Evolutionary conservation across 129 eudicot genomes (phyloP).

Genomic region (Arctium minus): DNA sequence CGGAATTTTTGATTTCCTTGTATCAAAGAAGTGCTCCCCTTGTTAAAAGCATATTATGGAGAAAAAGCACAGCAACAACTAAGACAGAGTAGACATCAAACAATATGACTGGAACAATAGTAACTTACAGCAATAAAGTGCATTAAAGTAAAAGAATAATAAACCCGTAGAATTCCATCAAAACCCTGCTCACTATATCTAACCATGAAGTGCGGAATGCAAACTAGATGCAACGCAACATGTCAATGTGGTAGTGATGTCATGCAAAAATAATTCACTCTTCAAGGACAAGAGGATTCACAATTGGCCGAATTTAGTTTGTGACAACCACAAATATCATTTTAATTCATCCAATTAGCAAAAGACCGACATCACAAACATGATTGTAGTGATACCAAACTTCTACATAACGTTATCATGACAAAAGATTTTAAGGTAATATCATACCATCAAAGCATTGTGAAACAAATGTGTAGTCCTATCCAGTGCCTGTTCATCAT

Average conservation of each 20-base stretch:
- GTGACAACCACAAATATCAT: not conserved
- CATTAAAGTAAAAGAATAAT: not conserved
- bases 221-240: not conserved
- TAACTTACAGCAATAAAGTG: not conserved
- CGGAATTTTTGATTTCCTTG: slow-evolving; percentile 72
- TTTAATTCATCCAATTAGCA: not conserved
- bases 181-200: not conserved
- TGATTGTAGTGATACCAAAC: not conserved
- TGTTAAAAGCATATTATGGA: not conserved
- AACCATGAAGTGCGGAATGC: not conserved
- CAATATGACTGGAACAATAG: not conserved
- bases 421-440: not conserved
- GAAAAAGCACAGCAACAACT: not conserved
- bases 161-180: not conserved
- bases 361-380: not conserved
- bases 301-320: not conserved
- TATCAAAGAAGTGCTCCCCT: slow-evolving; percentile 13
- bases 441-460: slow-evolving; percentile 61
- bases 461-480: slow-evolving; percentile 68
- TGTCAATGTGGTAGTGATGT: not conserved
- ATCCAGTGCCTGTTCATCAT: slow-evolving; percentile 73
- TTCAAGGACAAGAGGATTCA: not conserved
- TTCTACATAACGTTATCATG: not conserved
- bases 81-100: not conserved
- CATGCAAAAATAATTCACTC: not conserved